Conservation (phyloP, 2,329 filamentous ascomycete genomes). For the Leptographium flavum region DNA sequence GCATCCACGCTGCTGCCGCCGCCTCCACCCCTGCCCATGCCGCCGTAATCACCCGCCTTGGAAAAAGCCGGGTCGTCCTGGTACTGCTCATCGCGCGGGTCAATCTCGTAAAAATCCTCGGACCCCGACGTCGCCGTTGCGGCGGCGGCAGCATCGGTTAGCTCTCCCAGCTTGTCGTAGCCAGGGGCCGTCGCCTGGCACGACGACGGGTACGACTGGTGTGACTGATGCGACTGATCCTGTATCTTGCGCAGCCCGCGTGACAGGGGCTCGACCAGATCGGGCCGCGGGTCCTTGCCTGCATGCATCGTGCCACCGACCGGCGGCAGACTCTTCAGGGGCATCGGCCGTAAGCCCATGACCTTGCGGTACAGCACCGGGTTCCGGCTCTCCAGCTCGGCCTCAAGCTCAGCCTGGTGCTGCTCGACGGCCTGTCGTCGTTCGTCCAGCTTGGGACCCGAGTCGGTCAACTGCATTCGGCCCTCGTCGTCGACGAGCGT, state of each 20-base stretch:
- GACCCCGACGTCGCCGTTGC: conserved; percentile 3
- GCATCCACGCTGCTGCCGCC: conserved; percentile 2
- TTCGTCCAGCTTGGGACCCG: conserved; percentile 24
- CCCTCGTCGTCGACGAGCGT: conserved; percentile 28
- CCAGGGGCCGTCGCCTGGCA: conserved; percentile 2
- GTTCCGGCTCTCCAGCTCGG: conserved; percentile 30
- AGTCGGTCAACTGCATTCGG: conserved; percentile 21
- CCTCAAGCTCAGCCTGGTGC: conserved; percentile 33
- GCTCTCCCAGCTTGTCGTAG: conserved; percentile 12
- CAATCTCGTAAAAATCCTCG: conserved; percentile 24
- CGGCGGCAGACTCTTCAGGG: neutral
- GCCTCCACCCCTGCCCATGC: conserved; percentile 5
- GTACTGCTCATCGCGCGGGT: conserved; percentile 32
- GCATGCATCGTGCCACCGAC: neutral
- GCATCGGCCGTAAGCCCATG: conserved; percentile 19
- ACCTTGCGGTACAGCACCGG: conserved; percentile 32
- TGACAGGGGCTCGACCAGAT: conserved; percentile 17
- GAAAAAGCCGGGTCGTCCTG: conserved; percentile 26
- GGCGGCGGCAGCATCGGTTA: conserved; percentile 6
- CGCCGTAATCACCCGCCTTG: conserved; percentile 9
- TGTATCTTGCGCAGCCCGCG: conserved; percentile 21
- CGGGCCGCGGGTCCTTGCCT: conserved; percentile 12
- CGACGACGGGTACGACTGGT: too few species aligned
- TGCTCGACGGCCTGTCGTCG: conserved; percentile 25
- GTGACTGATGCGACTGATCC: too few species aligned